Base-by-base conservation (phyloP, 2,329 filamentous ascomycete genomes). In the Alternaria arborescens region DNA sequence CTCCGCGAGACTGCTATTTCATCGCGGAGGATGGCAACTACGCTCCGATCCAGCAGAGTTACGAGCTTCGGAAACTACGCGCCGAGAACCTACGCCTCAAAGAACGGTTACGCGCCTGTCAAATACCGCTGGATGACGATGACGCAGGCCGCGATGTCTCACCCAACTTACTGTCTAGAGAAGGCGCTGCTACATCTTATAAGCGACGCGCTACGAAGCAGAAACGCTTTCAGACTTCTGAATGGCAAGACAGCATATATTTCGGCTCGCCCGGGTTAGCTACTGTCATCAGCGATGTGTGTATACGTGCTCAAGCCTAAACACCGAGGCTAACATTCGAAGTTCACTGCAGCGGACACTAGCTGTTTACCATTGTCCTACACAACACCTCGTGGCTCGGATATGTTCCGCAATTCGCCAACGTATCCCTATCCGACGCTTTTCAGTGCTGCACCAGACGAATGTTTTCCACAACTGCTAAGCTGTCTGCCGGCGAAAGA, bases 211-310 rank as follows among this genome's bases (percentile, higher is more conserved):
- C 58, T 7, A 58, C 59, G 7, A 71, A 65, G 54, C 79, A 81
- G 57, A 73, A 70, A 50, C 75, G 78, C 4, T 82, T 82, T 55
- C 75, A 76, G 53, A 67, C 77, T 24, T 74, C 74, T 22, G 79
- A 81, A 57, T 75, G 77, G 61, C 71, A 78, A 34, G 80, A 83
- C 58, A 83, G 80, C 56, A 75, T 83, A 5, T 85, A 84, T 68
- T 84, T 84, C 69, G 82, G 82, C 8, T 82, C 79, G 43, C 82
- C 83, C n/a, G 80, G 80, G 6, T 74, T 84, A 42, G 81, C 80
- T 12, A 84, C 77, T 61, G 78, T 84, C 28, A 76, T 83, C 38
- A 74, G 75, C 58, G 82, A 85, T 68, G 82, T 83, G 74, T 30
- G 42, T 41, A 30, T 50, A 51, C 2, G 7, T 4, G 8, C 34